phyloP scores from a whole-genome alignment of 495 filamentous ascomycete genomes.

The Thozetella sp. region DNA sequence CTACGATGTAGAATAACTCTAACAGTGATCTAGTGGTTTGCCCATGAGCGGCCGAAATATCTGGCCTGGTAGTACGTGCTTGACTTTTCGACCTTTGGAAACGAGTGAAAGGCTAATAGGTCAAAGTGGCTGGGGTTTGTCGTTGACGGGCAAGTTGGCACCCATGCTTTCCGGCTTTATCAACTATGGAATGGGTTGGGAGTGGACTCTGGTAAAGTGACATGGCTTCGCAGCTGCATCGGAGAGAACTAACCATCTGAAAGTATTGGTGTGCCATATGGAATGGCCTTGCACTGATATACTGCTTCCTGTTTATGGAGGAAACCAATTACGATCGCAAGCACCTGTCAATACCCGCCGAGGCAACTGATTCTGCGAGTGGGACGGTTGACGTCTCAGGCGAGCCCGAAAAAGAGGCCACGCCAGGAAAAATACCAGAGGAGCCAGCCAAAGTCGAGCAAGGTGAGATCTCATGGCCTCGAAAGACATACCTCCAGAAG shows the following conservation, averaged over 20 bases:
- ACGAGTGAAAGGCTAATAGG: background rate
- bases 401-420: background rate
- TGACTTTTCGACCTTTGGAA: background rate
- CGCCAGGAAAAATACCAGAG: background rate
- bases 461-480: background rate
- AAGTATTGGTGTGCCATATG: background rate
- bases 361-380: slow-evolving; percentile 6
- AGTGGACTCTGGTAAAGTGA: slow-evolving; percentile 39
- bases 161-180: slow-evolving; percentile 70
- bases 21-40: slow-evolving; percentile 47
- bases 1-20: background rate
- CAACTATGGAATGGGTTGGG: slow-evolving; percentile 61
- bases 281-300: slow-evolving; percentile 37
- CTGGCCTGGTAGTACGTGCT: slow-evolving; percentile 60
- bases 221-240: background rate
- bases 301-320: slow-evolving; percentile 73
- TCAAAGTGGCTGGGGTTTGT: slow-evolving; percentile 50
- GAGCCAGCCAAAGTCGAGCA: slow-evolving; percentile 10
- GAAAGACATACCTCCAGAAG: slow-evolving; percentile 55
- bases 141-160: slow-evolving; percentile 66
- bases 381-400: background rate
- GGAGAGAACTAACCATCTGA: background rate
- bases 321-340: slow-evolving; percentile 64
- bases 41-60: slow-evolving; percentile 65
- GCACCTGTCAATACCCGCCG: slow-evolving; percentile 22